Evolutionary conservation across 768 basidiomycete genomes (phyloP).

Genomic region (Trametes cingulata): DNA sequence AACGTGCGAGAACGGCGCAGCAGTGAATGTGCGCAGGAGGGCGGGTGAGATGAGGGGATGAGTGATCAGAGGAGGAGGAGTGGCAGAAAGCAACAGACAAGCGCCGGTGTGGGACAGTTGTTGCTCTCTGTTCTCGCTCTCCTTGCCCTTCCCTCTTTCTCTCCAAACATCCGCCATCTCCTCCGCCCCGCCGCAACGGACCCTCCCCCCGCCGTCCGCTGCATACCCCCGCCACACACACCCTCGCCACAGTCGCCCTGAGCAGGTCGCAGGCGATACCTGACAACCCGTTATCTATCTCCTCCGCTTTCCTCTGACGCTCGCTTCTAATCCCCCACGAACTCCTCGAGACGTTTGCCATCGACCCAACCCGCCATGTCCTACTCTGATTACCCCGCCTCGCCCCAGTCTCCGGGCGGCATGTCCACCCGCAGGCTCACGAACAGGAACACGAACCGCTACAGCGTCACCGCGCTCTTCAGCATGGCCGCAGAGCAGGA

Average conservation of each 20-base stretch:
- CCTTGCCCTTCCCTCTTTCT: not conserved
- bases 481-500: slow-evolving; percentile 99
- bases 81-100: not conserved
- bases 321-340: slow-evolving; percentile 19
- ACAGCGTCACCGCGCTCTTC: slow-evolving; percentile 93
- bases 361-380: slow-evolving; percentile 27
- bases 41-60: not conserved
- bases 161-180: slow-evolving; percentile 5
- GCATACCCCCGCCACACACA: not conserved
- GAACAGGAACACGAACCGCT: slow-evolving; percentile 93
- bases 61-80: not conserved
- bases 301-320: slow-evolving; percentile 14
- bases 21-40: not conserved
- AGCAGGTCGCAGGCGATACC: slow-evolving; percentile 25
- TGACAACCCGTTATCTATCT: slow-evolving; percentile 13
- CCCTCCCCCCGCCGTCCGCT: not conserved
- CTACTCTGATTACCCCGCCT: slow-evolving; percentile 30
- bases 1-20: too few relatives aligned
- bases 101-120: not conserved
- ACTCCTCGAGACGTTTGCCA: slow-evolving; percentile 8
- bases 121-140: not conserved
- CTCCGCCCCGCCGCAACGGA: slow-evolving; percentile 2
- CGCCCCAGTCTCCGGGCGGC: slow-evolving; percentile 55
- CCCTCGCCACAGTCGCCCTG: slow-evolving; percentile 17
- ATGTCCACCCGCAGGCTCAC: slow-evolving; percentile 76